These are phyloP conservation scores for Claviceps purpurea DNA, from an alignment of 2,329 filamentous ascomycete genomes.

Conservation along the genomic window DNA sequence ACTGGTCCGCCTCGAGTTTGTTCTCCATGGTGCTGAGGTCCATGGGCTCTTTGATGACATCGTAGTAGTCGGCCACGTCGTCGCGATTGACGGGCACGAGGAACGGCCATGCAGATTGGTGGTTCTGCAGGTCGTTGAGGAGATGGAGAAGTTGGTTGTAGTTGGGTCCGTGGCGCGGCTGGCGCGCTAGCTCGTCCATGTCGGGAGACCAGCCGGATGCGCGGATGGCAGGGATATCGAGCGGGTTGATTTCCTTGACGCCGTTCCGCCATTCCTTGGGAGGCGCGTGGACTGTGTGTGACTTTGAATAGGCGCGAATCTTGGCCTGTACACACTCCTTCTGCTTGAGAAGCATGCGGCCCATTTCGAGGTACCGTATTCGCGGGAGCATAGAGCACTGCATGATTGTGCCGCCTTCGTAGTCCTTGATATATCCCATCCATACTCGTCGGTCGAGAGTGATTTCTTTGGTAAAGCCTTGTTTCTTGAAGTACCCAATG, in stretches of 20 bases:
- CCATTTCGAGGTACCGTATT: slow-evolving; percentile 84
- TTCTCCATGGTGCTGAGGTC: slow-evolving; percentile 91
- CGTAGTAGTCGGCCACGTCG: slow-evolving; percentile 97
- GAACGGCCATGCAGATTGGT: slow-evolving; percentile 89
- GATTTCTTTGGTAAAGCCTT: slow-evolving; percentile 97
- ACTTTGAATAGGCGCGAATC: slow-evolving; percentile 81
- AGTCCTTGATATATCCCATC: slow-evolving; percentile 99
- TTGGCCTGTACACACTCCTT: slow-evolving; percentile 93
- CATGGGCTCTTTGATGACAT: slow-evolving; percentile 97
- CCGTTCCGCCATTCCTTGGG: slow-evolving; percentile 77
- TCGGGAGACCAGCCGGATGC: slow-evolving; percentile 90
- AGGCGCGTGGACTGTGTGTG: slow-evolving; percentile 73
- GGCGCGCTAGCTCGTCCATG: slow-evolving; percentile 93
- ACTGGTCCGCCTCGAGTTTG: slow-evolving; percentile 75
- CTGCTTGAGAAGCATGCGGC: slow-evolving; percentile 91
- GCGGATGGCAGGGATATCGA: slow-evolving; percentile 77
- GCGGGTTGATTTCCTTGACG: slow-evolving; percentile 63
- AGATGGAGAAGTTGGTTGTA: slow-evolving; percentile 89
- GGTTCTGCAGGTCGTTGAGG: slow-evolving; percentile 90
- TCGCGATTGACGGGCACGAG: slow-evolving; percentile 85
- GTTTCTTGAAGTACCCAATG: slow-evolving; percentile 98
- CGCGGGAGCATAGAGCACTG: slow-evolving; percentile 95
- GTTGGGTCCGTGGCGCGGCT: slow-evolving; percentile 89
- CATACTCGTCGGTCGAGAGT: slow-evolving; percentile 78
- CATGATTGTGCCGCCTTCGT: slow-evolving; percentile 98